Evolutionary conservation across 352 stramenopile species (phyloP), one percentile per base, ranked within the genome.

Genomic region (Globisporangium emineosum): DNA sequence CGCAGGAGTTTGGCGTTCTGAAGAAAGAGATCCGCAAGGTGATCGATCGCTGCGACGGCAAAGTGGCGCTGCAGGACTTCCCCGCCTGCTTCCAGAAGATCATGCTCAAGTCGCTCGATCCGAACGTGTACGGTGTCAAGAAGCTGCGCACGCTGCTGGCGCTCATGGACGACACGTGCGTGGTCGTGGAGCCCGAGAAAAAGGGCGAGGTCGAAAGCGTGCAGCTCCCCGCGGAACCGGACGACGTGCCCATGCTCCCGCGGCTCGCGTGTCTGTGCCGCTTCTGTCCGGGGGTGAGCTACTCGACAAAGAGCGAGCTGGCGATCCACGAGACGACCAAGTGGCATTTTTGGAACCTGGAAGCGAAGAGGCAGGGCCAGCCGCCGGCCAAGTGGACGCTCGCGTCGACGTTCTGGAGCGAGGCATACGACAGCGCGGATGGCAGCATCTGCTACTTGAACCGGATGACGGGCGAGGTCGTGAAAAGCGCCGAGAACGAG

Each of bases 21-120:
- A 88, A 89, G 57, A 86, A 90, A 32, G 84, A 92, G 59, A 73
- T 93, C 13, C 66, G 65, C 61, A 92, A 93, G 61, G 82, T 93
- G 27, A 70, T 94, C 47, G 83, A 89, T 37, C 73, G 77, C 4
- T 76, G 75, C 45, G 70, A 78, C 13, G 80, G 78, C 49, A 79
- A 75, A 19, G 67, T 91, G 49, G 60, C 78, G 13, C 45, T 93
- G 23, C 67, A 68, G 15, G 69, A 81, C 2, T 91, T 94, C 37
- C 73, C 79, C 0, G 33, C 35, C 2, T 66, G 64, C 19, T 93
- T 81, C 57, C 79, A 90, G 60, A 70, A 77, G 50, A 71, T 84
- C 43, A 91, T 92, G 76, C 79, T 90, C 57, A 92, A 91, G 47
- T 50, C 81, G 9, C 67, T 94, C 29, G 75, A 78, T 15, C 78